These are phyloP conservation scores for Salpingoeca rosetta DNA, from an alignment of 78 protist species.

Conservation along the genomic window DNA sequence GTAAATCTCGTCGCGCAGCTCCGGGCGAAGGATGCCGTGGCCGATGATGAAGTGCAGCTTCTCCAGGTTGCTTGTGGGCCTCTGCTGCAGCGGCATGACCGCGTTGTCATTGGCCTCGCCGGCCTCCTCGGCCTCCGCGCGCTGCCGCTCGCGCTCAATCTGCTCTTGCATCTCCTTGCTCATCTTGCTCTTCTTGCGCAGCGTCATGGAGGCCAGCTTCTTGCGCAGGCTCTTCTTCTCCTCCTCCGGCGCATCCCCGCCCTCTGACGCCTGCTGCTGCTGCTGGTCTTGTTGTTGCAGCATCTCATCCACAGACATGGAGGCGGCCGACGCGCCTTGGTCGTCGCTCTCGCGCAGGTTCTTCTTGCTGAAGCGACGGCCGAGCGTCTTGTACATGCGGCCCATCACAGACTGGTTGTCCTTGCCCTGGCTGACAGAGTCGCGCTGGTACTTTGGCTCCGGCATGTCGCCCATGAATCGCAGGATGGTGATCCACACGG, in stretches of 20 bases:
- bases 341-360: neutral
- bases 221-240: neutral
- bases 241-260: neutral
- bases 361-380: neutral
- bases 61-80: neutral
- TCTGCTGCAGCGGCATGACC: neutral
- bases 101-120: neutral
- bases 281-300: no score
- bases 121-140: neutral
- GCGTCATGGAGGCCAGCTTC: neutral
- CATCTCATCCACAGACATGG: no score
- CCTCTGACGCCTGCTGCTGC: no score
- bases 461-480: neutral
- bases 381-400: neutral
- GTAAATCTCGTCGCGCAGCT: slow-evolving; percentile 21
- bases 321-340: neutral
- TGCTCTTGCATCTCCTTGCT: neutral
- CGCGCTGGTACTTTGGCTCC: neutral
- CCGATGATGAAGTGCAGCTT: neutral
- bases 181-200: neutral
- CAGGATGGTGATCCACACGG: neutral
- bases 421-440: neutral
- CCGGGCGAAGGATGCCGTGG: neutral
- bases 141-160: neutral
- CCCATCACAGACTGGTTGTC: neutral